Evolutionary conservation across 2,329 filamentous ascomycete species (phyloP), one percentile per base, ranked within the genome.

Genomic region (Sclerotinia sclerotiorum): DNA sequence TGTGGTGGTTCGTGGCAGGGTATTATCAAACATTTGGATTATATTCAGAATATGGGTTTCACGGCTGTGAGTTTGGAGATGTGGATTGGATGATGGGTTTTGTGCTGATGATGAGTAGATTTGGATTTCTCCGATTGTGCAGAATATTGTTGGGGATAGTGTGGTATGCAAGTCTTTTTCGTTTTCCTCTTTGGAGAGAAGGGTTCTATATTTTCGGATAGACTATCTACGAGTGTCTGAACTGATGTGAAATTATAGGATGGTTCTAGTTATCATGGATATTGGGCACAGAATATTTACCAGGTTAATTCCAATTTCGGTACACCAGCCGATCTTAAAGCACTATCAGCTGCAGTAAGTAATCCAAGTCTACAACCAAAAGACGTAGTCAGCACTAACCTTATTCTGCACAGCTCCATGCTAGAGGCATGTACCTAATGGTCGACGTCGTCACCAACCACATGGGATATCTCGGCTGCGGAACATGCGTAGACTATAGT

Each of bases 381-480:
- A 21, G 13, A 5, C 13, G 5, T 3, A 17, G 5, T 15, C 6
- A 44, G 15, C 46, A 15, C 57, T 63, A 13, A 67, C 27, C 1
- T 2, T 8, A 39, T 1, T 19, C 3, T 27, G 21, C 6, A 42
- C 52, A 67, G 65, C 17, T 63, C 15, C 83, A 85, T 73, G 71
- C 71, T 19, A 79, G 76, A 72, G 82, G 79, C 67, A 85, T 82
- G 67, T 67, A 69, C 70, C 71, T 85, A 13, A 84, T 85, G 83
- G 79, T 84, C 61, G 83, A 85, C 69, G 79, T 83, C 3, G 83
- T 84, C 13, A 80, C 82, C 49, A 85, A 85, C 74, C 82, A 85
- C 68, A 79, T 81, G 78, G 80, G 75, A 35, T 75, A 74, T 65
- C 27, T 72, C 21, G 74, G 73, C 3, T 72, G 71, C 58, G 73